Evolutionary conservation across 169 alveolate genomes (phyloP).

Genomic region (Neospora caninum): DNA sequence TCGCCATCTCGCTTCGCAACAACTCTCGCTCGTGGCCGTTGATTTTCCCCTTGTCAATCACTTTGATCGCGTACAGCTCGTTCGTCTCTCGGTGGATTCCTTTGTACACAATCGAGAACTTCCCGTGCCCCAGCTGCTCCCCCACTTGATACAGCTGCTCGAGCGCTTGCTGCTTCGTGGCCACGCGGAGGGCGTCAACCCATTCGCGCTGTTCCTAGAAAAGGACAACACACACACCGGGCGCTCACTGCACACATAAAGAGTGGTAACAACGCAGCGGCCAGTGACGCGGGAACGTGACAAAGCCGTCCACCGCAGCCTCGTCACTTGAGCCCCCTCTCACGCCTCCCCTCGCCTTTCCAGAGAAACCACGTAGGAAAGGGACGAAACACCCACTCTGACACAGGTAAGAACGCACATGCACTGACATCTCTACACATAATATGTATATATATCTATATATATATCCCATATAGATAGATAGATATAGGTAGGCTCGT

Average conservation of each 20-base stretch:
- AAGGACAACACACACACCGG: too few relatives aligned
- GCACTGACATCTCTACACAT: not conserved
- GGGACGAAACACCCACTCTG: too few relatives aligned
- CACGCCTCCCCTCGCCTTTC: too few relatives aligned
- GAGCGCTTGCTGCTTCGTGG: constrained; percentile 84
- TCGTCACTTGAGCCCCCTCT: too few relatives aligned
- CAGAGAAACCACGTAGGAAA: too few relatives aligned
- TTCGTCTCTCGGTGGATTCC: constrained; percentile 81
- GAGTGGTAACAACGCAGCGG: not conserved
- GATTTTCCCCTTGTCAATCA: constrained; percentile 83
- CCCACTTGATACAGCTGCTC: constrained; percentile 77
- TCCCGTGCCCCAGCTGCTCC: constrained; percentile 71
- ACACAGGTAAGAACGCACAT: too few relatives aligned
- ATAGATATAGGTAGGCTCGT: too few relatives aligned
- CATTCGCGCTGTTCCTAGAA: constrained; percentile 71
- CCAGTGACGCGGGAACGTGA: not conserved
- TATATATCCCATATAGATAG: too few relatives aligned
- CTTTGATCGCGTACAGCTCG: constrained; percentile 85
- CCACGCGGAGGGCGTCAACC: constrained; percentile 83
- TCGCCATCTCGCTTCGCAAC: constrained; percentile 87
- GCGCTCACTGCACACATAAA: too few relatives aligned
- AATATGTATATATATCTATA: not conserved
- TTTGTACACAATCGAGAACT: constrained; percentile 86
- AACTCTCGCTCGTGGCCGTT: constrained; percentile 84
- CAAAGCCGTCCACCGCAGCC: too few relatives aligned